These are phyloP conservation scores for Scutellaria minor DNA, from an alignment of 257 asterid species.

Conservation along the genomic window DNA sequence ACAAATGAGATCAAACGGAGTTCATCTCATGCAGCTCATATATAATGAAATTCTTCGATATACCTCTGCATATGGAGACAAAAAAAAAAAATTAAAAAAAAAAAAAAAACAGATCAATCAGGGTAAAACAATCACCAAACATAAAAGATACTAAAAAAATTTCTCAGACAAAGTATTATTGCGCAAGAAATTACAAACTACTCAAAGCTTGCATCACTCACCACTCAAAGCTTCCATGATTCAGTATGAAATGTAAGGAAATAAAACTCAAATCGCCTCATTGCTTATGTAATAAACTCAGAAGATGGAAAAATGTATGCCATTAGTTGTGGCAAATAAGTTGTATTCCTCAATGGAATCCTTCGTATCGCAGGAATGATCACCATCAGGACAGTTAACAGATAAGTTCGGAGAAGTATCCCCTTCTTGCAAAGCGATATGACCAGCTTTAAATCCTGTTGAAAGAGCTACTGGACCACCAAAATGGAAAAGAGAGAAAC, in stretches of 20 bases:
- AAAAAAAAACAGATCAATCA: slow-evolving; percentile 8
- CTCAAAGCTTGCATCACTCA: slow-evolving; percentile 49
- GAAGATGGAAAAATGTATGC: slow-evolving; percentile 79
- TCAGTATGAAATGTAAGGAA: slow-evolving; percentile 41
- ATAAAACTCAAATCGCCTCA: slow-evolving; percentile 38
- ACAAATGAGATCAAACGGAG: slow-evolving; percentile 30
- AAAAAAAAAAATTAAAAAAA: slow-evolving; percentile 24
- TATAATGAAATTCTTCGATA: slow-evolving; percentile 12
- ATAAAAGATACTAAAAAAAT: slow-evolving; percentile 17
- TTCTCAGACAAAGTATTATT: slow-evolving; percentile 43
- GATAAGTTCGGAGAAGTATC: slow-evolving; percentile 42
- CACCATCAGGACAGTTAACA: slow-evolving; percentile 41
- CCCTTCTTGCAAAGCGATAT: slow-evolving; percentile 48
- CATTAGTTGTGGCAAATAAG: slow-evolving; percentile 84
- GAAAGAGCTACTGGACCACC: slow-evolving; percentile 89
- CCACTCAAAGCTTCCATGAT: slow-evolving; percentile 53
- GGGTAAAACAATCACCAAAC: slow-evolving; percentile 34
- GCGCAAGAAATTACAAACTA: slow-evolving; percentile 43
- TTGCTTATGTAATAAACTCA: slow-evolving; percentile 49
- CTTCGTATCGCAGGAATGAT: slow-evolving; percentile 53
- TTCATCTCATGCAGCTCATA: slow-evolving; percentile 24
- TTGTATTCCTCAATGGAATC: slow-evolving; percentile 81
- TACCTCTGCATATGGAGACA: slow-evolving; percentile 22
- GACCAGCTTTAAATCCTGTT: slow-evolving; percentile 62
- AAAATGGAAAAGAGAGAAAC: slow-evolving; percentile 93